Percentiles rank a stretch among this genome's conserved stretches.
Conservation (phyloP, 2,329 filamentous ascomycete genomes). For the Sarocladium brachiariae region DNA sequence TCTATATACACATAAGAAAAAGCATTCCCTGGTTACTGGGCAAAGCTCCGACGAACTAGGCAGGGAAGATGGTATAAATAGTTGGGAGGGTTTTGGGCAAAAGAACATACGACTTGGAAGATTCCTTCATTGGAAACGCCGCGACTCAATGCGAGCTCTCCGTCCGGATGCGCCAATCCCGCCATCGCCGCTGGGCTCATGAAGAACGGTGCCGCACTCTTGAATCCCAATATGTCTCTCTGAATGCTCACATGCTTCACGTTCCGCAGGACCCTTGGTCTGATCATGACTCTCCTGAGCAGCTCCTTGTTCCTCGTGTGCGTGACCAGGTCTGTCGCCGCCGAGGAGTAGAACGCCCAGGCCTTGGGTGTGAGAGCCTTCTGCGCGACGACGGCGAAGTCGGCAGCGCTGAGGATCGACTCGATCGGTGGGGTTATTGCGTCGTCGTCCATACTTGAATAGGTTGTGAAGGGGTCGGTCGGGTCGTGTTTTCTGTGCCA, state of each 20-base stretch:
- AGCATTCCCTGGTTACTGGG: too few species aligned
- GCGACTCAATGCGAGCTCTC: slow-evolving; percentile 42
- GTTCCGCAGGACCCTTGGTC: slow-evolving; percentile 43
- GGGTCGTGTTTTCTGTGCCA: slow-evolving; percentile 22
- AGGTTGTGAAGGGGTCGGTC: too few species aligned
- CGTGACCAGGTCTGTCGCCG: slow-evolving; percentile 45
- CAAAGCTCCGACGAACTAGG: too few species aligned
- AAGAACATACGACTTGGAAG: slow-evolving; percentile 36
- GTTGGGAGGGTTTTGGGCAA: not conserved
- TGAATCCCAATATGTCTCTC: slow-evolving; percentile 15
- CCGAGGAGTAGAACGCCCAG: slow-evolving; percentile 50
- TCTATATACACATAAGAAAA: too few species aligned
- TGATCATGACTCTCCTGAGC: slow-evolving; percentile 42
- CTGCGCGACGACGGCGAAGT: slow-evolving; percentile 41
- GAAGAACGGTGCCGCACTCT: slow-evolving; percentile 16
- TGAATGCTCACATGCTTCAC: slow-evolving; percentile 32
- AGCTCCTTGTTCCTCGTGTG: slow-evolving; percentile 40
- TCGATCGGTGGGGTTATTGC: slow-evolving; percentile 35
- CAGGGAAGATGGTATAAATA: too few species aligned
- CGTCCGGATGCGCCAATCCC: slow-evolving; percentile 21
- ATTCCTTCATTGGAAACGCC: slow-evolving; percentile 40
- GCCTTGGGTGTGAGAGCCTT: slow-evolving; percentile 38
- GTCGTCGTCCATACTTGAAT: too few species aligned
- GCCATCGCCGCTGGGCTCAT: slow-evolving; percentile 17
- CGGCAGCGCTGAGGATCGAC: slow-evolving; percentile 39